Conservation (phyloP, 352 stramenopile genomes). For the Phytopythium vexans region DNA sequence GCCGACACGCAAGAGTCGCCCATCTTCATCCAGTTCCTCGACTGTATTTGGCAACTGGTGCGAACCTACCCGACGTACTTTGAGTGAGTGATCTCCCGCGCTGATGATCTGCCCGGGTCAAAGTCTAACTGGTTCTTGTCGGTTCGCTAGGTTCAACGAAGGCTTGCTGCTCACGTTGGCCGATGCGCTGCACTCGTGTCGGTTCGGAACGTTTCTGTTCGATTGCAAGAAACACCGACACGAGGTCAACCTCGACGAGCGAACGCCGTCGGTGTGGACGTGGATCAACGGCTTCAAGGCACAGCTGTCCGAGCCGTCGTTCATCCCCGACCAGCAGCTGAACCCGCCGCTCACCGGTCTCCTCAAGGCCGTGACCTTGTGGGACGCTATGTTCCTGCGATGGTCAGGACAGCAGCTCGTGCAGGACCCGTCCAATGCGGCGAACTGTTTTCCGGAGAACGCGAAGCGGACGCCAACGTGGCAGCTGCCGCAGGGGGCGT, state of each 20-base stretch:
- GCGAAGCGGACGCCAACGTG: conserved; percentile 51
- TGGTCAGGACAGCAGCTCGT: conserved; percentile 69
- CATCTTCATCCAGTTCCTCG: conserved; percentile 86
- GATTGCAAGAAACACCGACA: conserved; percentile 90
- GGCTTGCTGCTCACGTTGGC: conserved; percentile 90
- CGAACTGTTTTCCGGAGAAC: conserved; percentile 63
- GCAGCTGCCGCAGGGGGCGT: conserved; percentile 52
- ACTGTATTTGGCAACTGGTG: conserved; percentile 84
- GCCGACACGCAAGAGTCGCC: conserved; percentile 76
- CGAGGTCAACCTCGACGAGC: conserved; percentile 50
- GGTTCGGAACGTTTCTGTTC: conserved; percentile 98
- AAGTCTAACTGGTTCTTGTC: not conserved
- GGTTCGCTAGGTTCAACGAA: conserved; percentile 89
- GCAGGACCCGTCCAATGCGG: conserved; percentile 28
- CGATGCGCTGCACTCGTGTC: conserved; percentile 96
- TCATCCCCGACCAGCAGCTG: conserved; percentile 45
- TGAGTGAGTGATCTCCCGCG: conserved; percentile 59
- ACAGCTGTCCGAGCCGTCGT: conserved; percentile 58
- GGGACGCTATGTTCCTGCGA: conserved; percentile 69
- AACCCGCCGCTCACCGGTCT: conserved; percentile 55
- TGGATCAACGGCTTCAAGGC: conserved; percentile 75
- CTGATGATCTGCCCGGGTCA: not conserved
- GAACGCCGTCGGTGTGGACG: conserved; percentile 76
- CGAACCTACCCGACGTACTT: conserved; percentile 95
- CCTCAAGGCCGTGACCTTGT: conserved; percentile 60